A percentile compares a stretch with the other conserved stretches of the same genome.
Conservation (phyloP, 2,329 filamentous ascomycete genomes). For the Penicillium nordicum region DNA sequence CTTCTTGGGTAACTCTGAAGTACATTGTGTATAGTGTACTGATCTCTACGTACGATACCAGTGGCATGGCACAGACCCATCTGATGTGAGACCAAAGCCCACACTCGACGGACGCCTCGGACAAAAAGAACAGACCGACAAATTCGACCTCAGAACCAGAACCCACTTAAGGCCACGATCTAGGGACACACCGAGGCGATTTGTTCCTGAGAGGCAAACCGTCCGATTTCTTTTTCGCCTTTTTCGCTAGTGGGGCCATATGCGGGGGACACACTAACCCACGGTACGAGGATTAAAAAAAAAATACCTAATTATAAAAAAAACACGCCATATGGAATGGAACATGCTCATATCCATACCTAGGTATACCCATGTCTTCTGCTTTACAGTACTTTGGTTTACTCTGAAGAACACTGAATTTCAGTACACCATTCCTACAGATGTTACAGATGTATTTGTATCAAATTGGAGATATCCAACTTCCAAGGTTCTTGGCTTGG, state of each 20-base stretch:
- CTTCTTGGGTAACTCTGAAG: background rate
- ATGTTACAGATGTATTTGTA: background rate
- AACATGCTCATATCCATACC: background rate
- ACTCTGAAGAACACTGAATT: background rate
- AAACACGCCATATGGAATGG: background rate
- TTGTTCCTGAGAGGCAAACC: constrained; percentile 1
- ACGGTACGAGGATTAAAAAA: background rate
- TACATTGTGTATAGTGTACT: background rate
- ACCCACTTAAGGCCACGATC: background rate
- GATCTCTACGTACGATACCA: background rate
- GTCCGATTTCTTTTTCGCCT: background rate
- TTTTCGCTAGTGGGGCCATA: background rate
- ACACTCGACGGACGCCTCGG: constrained; percentile 13
- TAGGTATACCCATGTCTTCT: background rate
- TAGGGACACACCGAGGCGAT: background rate
- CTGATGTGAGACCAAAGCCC: constrained; percentile 7
- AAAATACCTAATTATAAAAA: background rate
- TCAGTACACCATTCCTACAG: background rate
- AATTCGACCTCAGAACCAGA: background rate
- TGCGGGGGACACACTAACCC: background rate
- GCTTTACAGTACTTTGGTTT: no score
- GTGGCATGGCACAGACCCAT: constrained; percentile 11
- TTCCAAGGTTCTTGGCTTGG: background rate
- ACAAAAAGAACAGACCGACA: background rate
- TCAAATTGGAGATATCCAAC: background rate